A percentile compares a stretch with the other conserved stretches of the same genome.
phyloP scores from a whole-genome alignment of 768 basidiomycete species.

The Tricholomella constricta region DNA sequence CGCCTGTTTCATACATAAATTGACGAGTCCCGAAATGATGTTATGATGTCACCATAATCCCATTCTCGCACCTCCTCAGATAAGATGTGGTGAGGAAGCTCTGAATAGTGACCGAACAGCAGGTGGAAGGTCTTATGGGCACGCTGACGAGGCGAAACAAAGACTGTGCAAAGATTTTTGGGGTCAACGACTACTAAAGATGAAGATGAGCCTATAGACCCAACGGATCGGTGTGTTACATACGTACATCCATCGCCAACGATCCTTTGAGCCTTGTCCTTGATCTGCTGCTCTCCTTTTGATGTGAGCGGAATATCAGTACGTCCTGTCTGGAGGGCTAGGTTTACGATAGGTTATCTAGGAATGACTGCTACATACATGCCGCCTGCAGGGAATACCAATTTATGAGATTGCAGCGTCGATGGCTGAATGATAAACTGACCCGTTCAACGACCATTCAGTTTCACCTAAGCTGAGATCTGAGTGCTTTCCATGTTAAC shows the following conservation, averaged over 20 bases:
- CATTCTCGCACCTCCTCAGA: constrained; percentile 79
- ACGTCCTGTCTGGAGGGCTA: constrained; percentile 67
- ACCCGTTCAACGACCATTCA: constrained; percentile 92
- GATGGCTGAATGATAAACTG: constrained; percentile 21
- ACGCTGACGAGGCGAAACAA: constrained; percentile 86
- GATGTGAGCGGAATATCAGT: constrained; percentile 86
- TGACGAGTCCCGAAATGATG: not conserved
- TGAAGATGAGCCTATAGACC: not conserved
- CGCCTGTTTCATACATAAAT: constrained; percentile 42
- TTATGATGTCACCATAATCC: constrained; percentile 65
- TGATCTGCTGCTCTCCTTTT: constrained; percentile 72
- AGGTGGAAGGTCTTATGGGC: constrained; percentile 87
- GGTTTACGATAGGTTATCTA: not conserved
- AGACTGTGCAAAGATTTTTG: constrained; percentile 67
- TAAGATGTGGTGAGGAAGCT: constrained; percentile 51
- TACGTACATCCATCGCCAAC: constrained; percentile 79
- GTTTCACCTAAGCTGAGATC: constrained; percentile 67
- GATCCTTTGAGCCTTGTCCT: constrained; percentile 59
- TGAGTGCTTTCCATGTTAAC: not conserved
- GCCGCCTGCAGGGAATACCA: constrained; percentile 47
- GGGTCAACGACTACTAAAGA: constrained; percentile 74
- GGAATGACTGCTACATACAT: constrained; percentile 43
- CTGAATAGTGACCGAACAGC: constrained; percentile 54
- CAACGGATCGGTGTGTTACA: not conserved
- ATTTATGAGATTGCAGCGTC: not conserved